A percentile compares a stretch with the other conserved stretches of the same genome.
These are phyloP conservation scores for Blechomonas ayalai DNA, from an alignment of 208 protist genomes.

Conservation along the genomic window DNA sequence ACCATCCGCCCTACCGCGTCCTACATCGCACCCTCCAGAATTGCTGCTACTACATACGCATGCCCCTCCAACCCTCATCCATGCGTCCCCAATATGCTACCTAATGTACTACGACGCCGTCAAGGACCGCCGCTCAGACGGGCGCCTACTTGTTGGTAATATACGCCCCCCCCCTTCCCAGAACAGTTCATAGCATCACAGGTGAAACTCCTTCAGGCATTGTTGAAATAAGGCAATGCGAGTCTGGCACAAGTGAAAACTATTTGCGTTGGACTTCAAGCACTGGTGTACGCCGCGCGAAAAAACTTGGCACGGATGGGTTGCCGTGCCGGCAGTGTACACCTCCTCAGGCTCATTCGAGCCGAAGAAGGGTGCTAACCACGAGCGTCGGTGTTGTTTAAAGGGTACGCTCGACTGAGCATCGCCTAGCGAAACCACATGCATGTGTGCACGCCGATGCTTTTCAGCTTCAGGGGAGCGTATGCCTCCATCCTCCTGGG, in stretches of 20 bases:
- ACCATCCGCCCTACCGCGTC: too few species aligned
- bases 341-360: constrained; percentile 49
- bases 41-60: too few species aligned
- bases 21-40: too few species aligned
- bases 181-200: too few species aligned
- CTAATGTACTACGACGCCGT: too few species aligned
- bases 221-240: constrained; percentile 52
- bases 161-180: too few species aligned
- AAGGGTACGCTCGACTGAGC: constrained; percentile 27
- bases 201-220: constrained; percentile 63
- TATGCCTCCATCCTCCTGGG: too few species aligned
- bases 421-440: constrained; percentile 13
- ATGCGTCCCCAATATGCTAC: too few species aligned
- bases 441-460: constrained; percentile 28
- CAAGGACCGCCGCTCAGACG: too few species aligned
- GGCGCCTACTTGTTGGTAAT: too few species aligned
- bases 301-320: constrained; percentile 57
- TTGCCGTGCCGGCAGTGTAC: constrained; percentile 6
- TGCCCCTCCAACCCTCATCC: too few species aligned
- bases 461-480: constrained; percentile 5
- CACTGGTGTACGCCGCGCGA: constrained; percentile 59
- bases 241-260: constrained; percentile 60
- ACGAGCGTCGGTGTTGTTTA: constrained; percentile 40
- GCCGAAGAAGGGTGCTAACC: constrained; percentile 72
- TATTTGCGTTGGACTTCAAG: constrained; percentile 47